Evolutionary conservation across 345 rosid genomes (phyloP), one percentile per base, ranked within the genome.

Genomic region (Linum tenue): DNA sequence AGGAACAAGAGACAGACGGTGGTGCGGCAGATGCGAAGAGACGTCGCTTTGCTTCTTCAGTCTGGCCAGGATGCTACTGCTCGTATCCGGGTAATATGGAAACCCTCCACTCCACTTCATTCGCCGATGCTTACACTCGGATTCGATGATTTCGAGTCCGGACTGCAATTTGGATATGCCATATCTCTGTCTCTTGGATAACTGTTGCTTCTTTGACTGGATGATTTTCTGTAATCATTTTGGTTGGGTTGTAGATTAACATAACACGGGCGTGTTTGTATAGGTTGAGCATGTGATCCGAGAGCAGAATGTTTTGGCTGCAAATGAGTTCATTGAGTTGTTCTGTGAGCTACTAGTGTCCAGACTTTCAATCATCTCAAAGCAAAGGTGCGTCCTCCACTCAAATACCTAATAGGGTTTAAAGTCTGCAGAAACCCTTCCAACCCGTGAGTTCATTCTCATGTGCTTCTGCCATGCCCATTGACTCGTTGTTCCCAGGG

Each of bases 21-120:
- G 67, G 91, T 90, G 72, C 83, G 76, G 87, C 98, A 90, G 67
- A 90, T 90, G 98, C 83, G 90, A 64, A 90, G 90, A 39, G 97
- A 90, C 81, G 85, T 92, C 56, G 98, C 97, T 4, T 61, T 86
- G 82, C 97, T 92, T 71, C 89, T 90, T 39, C 83, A 88, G 71
- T 86, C 98, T 17, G 86, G 95, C 74, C 94, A 90, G 73, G 98
- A 92, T 14, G 88, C 87, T 70, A 92, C 98, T 16, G 98, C 97
- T 80, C 87, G 97, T 59, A 82, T 90, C 70, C 80, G 98, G 84
- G 98, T 92, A 78, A 9, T 8, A 48, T 17, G 63, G 48, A n/a
- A n/a, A 7, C 31, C 53, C 48, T 5, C 37, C 50, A 17, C 15
- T 43, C 50, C 10, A 43, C 50, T 43, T 39, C 56, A 36, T 59